Base-by-base conservation (phyloP, 2,329 filamentous ascomycete genomes). In the Colletotrichum chlorophyti region DNA sequence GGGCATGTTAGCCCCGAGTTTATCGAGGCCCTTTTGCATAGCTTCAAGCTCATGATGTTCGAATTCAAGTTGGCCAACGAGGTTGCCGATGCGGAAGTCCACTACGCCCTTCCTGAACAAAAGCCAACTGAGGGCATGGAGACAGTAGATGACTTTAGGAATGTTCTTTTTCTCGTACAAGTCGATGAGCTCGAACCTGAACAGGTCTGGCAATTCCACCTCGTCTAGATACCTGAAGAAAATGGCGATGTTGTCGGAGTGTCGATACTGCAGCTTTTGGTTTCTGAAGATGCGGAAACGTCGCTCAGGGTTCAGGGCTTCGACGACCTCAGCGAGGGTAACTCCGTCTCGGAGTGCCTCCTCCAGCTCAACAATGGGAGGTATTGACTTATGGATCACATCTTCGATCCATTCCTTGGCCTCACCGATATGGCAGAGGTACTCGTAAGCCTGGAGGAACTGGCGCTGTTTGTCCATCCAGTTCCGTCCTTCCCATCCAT, bases 381-480 rank as follows among this genome's bases (percentile, higher is more conserved):
- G 93, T 32, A 99, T 91, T 48, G 89, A 81, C 64, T 89, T 87
- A 62, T 94, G 86, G 53, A 95, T 91, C 59, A 97, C 86, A 70
- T 96, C 81, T 70, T 99, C 95, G 64, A 99, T 97, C 95, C 95
- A 99, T 74, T 98, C 94, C 72, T 98, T 98, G 19, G 95, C 95
- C 78, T 99, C 95, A 72, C 95, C 95, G 64, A 99, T 98, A 70
- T 99, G 95, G 71, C 95, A 99, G 32, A 99, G 88, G 71, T 99
- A 99, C 73, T 99, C 95, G 70, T 99, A 99, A 6, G 95, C 95
- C 73, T 96, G 91, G 50, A 99, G 77, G 68, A 97, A 98, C 72
- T 98, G 94, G 23, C 95, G 86, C 71, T 99, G 94, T 71, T 96
- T 95, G 73, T 99, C 95, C 94, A 99, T 99, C 95, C 95, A 99